These are phyloP conservation scores for Naganishia onofrii DNA, from an alignment of 768 basidiomycete species.

Conservation along the genomic window DNA sequence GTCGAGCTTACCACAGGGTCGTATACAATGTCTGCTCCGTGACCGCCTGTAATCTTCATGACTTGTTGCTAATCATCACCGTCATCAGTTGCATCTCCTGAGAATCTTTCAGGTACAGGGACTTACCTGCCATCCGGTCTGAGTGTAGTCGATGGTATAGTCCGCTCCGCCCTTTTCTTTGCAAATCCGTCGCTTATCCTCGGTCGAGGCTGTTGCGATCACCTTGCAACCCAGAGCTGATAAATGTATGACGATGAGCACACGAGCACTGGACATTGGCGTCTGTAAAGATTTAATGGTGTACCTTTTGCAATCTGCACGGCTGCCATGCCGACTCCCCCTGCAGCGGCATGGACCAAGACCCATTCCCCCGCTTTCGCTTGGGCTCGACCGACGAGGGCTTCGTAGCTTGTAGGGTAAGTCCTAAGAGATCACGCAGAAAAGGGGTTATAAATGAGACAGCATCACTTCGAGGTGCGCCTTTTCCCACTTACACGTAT, in stretches of 20 bases:
- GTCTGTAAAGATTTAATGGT: slow-evolving; percentile 14
- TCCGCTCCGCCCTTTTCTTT: slow-evolving; percentile 78
- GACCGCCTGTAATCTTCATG: slow-evolving; percentile 72
- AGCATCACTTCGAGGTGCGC: slow-evolving; percentile 57
- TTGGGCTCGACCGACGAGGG: slow-evolving; percentile 76
- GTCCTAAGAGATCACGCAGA: slow-evolving; percentile 33
- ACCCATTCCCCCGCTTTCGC: slow-evolving; percentile 87
- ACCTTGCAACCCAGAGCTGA: slow-evolving; percentile 85
- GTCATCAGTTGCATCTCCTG: not conserved
- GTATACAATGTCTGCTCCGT: slow-evolving; percentile 64
- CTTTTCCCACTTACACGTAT: slow-evolving; percentile 55
- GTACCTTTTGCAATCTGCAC: slow-evolving; percentile 88
- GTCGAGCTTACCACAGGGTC: slow-evolving; percentile 49
- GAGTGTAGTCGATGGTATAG: slow-evolving; percentile 71
- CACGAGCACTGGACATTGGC: not conserved
- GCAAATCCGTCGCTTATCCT: slow-evolving; percentile 72
- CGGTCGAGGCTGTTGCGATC: slow-evolving; percentile 72
- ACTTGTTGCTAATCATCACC: slow-evolving; percentile 65
- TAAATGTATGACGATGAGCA: too few relatives aligned
- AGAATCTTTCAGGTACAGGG: not conserved
- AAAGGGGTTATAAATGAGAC: not conserved
- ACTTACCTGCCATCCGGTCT: slow-evolving; percentile 65
- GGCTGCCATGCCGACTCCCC: slow-evolving; percentile 88
- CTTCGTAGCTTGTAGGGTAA: slow-evolving; percentile 88
- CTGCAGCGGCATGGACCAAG: slow-evolving; percentile 90